A percentile compares a stretch with the other conserved stretches of the same genome.
phyloP scores from a whole-genome alignment of 2,329 filamentous ascomycete species.

The Cordyceps cicadae region DNA sequence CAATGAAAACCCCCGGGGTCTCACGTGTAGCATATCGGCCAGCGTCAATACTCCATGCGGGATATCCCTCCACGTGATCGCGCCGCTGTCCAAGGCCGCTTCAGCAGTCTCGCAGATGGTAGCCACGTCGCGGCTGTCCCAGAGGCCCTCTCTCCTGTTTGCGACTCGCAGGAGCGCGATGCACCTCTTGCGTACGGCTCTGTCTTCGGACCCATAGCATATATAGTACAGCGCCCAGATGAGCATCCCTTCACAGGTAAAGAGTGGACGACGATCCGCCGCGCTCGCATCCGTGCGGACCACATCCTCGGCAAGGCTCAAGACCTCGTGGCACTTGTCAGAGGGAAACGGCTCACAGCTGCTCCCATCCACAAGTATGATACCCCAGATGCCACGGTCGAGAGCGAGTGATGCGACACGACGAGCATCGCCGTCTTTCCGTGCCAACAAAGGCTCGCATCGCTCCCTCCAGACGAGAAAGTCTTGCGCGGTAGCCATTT shows the following conservation, averaged over 20 bases:
- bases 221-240: background rate
- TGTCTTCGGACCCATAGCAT: background rate
- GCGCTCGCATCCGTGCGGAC: background rate
- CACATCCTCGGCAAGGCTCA: background rate
- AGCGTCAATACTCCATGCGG: background rate
- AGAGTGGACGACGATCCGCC: background rate
- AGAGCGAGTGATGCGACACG: background rate
- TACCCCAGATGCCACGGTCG: background rate
- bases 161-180: slow-evolving; percentile 13
- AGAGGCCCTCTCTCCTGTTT: slow-evolving; percentile 16
- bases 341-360: background rate
- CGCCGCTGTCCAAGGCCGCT: background rate
- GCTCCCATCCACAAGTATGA: background rate
- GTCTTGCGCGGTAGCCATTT: background rate
- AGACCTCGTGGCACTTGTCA: background rate
- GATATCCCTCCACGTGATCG: background rate
- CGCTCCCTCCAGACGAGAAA: background rate
- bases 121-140: slow-evolving; percentile 18
- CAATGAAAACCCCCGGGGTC: background rate
- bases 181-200: slow-evolving; percentile 8
- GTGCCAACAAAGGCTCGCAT: background rate
- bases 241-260: background rate
- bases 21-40: background rate
- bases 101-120: slow-evolving; percentile 2
- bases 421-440: background rate